These are phyloP conservation scores for Podila minutissima DNA, from an alignment of 192 early-diverging fungal species.

Conservation along the genomic window DNA sequence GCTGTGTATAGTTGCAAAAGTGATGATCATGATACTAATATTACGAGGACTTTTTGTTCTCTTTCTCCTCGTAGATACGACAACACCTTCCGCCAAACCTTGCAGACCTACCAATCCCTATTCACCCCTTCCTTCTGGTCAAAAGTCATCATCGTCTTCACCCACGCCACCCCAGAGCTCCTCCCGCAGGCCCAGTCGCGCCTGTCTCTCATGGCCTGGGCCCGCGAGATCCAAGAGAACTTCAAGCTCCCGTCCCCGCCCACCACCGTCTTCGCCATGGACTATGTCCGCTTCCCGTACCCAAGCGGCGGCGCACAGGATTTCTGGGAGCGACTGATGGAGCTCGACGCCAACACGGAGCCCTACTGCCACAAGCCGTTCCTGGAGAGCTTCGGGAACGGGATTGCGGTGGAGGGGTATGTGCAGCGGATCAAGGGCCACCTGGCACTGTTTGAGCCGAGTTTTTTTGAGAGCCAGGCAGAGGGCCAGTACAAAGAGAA, in stretches of 20 bases:
- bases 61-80: conserved; percentile 21
- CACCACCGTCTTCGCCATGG: conserved; percentile 33
- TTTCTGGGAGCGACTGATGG: conserved; percentile 48
- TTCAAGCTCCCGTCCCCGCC: conserved; percentile 26
- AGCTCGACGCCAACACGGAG: conserved; percentile 48
- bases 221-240: conserved; percentile 40
- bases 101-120: conserved; percentile 38
- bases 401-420: conserved; percentile 44
- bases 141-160: conserved; percentile 48
- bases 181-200: conserved; percentile 19
- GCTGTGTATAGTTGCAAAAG: not conserved
- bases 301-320: conserved; percentile 43
- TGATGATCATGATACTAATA: not conserved
- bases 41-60: not conserved
- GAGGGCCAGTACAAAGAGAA: conserved; percentile 34
- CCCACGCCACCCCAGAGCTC: conserved; percentile 46
- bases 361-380: conserved; percentile 48
- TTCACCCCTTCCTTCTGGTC: conserved; percentile 46
- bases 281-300: conserved; percentile 40
- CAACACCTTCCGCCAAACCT: conserved; percentile 37
- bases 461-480: conserved; percentile 42
- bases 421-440: conserved; percentile 42
- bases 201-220: conserved; percentile 37
- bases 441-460: conserved; percentile 37
- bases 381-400: conserved; percentile 47